phyloP scores from a whole-genome alignment of 2,329 filamentous ascomycete species.

The Xylaria digitata region DNA sequence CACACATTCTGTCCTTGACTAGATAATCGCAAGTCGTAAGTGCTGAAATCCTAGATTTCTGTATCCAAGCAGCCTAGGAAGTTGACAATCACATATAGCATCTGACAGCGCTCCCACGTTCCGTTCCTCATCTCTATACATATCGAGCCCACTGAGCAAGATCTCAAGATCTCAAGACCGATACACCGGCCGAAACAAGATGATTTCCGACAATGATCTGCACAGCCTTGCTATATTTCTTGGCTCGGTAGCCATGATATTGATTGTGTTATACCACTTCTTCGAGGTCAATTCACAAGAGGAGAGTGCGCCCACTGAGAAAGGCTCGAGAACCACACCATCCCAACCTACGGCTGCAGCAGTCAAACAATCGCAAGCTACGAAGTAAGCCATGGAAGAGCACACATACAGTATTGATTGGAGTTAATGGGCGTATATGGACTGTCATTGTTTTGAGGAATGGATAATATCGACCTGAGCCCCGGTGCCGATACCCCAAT shows the following conservation, averaged over 20 bases:
- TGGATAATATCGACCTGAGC: not conserved
- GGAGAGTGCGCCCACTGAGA: constrained; percentile 43
- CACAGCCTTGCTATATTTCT: constrained; percentile 94
- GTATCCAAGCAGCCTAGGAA: not conserved
- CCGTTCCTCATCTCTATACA: constrained; percentile 35
- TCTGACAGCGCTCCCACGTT: not conserved
- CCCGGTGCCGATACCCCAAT: not conserved
- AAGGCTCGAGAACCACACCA: constrained; percentile 47
- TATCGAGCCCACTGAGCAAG: constrained; percentile 30
- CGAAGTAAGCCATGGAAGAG: constrained; percentile 37
- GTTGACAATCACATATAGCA: constrained; percentile 13
- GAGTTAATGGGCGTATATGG: constrained; percentile 31
- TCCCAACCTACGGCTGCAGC: constrained; percentile 42
- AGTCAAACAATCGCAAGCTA: constrained; percentile 41
- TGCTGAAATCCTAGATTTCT: not conserved
- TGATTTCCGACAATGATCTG: constrained; percentile 95
- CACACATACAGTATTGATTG: constrained; percentile 7
- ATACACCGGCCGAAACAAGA: constrained; percentile 60
- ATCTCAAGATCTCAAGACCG: constrained; percentile 19
- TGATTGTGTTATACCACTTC: constrained; percentile 96
- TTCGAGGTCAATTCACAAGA: constrained; percentile 87
- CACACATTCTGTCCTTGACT: constrained; percentile 25
- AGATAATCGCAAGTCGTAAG: constrained; percentile 26
- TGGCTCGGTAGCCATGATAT: constrained; percentile 86
- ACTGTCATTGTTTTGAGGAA: constrained; percentile 18